Evolutionary conservation across 495 filamentous ascomycete genomes (phyloP).

Genomic region (Bathelium albidoporum): DNA sequence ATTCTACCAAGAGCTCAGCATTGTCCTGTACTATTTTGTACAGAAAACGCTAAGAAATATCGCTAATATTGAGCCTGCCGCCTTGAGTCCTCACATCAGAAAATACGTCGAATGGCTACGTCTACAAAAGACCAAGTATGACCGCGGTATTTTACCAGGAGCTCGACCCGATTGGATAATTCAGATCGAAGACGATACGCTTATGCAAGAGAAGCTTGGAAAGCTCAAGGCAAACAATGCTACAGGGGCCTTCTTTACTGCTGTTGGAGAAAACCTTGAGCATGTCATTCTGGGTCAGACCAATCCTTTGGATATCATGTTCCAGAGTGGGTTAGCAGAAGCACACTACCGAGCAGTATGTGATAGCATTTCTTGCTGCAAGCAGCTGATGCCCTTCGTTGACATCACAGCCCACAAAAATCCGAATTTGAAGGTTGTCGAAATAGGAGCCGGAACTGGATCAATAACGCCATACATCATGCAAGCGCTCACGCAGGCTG

Average conservation of each 20-base stretch:
- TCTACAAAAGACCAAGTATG: neutral
- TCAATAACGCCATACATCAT: neutral
- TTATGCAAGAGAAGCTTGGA: too few species aligned
- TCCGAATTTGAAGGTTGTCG: conserved; percentile 13
- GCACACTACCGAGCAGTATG: neutral
- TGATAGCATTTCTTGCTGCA: neutral
- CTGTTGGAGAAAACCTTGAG: neutral
- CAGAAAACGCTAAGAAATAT: neutral
- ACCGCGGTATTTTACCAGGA: neutral
- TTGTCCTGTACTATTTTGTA: neutral
- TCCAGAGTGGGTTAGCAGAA: neutral
- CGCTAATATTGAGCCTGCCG: neutral
- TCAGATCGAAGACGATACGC: neutral
- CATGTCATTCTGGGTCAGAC: neutral
- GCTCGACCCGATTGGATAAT: neutral
- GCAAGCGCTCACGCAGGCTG: neutral
- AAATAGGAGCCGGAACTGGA: conserved; percentile 21
- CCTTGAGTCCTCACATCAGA: neutral
- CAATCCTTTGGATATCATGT: neutral
- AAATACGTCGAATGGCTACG: neutral
- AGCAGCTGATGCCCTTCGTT: neutral
- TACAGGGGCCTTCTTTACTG: neutral
- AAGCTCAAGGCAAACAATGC: neutral
- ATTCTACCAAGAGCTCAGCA: neutral
- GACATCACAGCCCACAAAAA: conserved; percentile 10